A percentile compares a stretch with the other conserved stretches of the same genome.
Evolutionary conservation across 805 yeast genomes (phyloP).

Genomic region (Sugiyamaella qingdaonensis): DNA sequence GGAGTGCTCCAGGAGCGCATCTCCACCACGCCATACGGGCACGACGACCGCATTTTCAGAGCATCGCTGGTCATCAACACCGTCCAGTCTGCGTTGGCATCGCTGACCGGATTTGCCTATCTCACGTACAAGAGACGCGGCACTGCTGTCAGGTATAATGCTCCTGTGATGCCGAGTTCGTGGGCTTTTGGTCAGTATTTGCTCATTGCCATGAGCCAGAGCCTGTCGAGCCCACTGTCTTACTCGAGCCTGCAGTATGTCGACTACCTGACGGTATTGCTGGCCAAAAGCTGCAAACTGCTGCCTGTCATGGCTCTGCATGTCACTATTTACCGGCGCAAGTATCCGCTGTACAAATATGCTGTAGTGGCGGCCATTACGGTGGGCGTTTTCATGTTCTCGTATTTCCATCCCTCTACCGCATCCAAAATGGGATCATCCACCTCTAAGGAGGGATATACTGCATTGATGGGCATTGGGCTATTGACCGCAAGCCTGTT

Average conservation of each 20-base stretch:
- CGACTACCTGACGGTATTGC: constrained; percentile 75
- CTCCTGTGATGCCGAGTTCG: constrained; percentile 29
- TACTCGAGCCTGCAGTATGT: constrained; percentile 74
- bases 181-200: constrained; percentile 38
- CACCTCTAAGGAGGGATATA: constrained; percentile 16
- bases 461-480: constrained; percentile 57
- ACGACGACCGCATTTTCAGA: constrained; percentile 51
- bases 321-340: constrained; percentile 59
- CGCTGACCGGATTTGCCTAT: constrained; percentile 61
- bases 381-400: constrained; percentile 75
- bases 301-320: constrained; percentile 93
- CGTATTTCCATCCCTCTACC: constrained; percentile 44
- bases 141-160: neutral
- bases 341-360: constrained; percentile 73
- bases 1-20: constrained; percentile 87
- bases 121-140: constrained; percentile 33
- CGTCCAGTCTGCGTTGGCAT: constrained; percentile 71
- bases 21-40: constrained; percentile 68
- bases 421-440: constrained; percentile 17
- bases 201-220: constrained; percentile 66
- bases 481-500: constrained; percentile 61
- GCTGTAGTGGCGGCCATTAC: constrained; percentile 76
- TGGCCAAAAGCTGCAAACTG: constrained; percentile 90
- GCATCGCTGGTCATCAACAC: constrained; percentile 77
- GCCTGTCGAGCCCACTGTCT: constrained; percentile 79